Evolutionary conservation across 805 yeast species (phyloP).

Genomic region (Allodekkera sacchari): DNA sequence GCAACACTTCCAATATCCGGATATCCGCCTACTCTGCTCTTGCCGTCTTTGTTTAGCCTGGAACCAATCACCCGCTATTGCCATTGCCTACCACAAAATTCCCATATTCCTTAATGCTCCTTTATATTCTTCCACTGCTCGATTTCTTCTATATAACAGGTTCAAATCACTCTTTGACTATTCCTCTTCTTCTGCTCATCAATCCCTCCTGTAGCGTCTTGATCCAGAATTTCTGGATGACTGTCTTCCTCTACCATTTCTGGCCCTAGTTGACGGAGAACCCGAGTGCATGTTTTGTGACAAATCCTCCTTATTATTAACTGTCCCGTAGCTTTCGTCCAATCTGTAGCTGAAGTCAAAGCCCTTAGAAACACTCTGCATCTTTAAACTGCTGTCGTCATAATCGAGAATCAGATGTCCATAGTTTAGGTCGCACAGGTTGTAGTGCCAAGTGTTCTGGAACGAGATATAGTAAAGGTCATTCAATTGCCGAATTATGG

Average conservation of each 20-base stretch:
- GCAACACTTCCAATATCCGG: too few relatives aligned
- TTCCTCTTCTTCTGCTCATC: conserved; percentile 5
- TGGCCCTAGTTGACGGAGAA: too few relatives aligned
- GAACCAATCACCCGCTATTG: too few relatives aligned
- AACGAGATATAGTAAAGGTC: conserved; percentile 58
- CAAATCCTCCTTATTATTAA: not conserved
- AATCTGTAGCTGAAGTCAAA: conserved; percentile 51
- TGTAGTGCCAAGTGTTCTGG: conserved; percentile 72
- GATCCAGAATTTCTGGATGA: too few relatives aligned
- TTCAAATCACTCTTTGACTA: too few relatives aligned
- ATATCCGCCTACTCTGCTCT: too few relatives aligned
- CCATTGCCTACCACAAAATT: too few relatives aligned
- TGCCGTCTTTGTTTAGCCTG: too few relatives aligned
- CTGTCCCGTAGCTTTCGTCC: conserved; percentile 3
- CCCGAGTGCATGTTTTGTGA: not conserved
- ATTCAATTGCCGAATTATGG: conserved; percentile 40
- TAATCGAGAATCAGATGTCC: conserved; percentile 41
- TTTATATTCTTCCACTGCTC: too few relatives aligned
- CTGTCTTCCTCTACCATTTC: too few relatives aligned
- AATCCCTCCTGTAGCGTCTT: conserved; percentile 5
- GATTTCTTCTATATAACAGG: too few relatives aligned
- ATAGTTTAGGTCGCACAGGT: conserved; percentile 51
- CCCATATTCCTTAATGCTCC: too few relatives aligned
- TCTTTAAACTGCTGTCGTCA: conserved; percentile 38
- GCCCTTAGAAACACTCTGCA: conserved; percentile 50